phyloP scores from a whole-genome alignment of 768 basidiomycete species.

The Russula sp. region DNA sequence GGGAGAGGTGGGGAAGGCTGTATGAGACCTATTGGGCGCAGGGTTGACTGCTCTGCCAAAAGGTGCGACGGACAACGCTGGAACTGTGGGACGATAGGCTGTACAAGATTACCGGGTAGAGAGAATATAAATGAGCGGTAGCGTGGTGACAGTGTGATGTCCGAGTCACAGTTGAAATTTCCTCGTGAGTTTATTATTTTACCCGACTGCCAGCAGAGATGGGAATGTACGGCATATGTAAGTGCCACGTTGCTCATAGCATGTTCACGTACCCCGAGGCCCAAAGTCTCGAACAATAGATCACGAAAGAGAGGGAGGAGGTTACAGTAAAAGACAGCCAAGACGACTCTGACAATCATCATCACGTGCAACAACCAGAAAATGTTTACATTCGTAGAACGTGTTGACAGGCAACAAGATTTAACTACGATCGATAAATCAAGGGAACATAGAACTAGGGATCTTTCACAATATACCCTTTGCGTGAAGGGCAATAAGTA shows the following conservation, averaged over 20 bases:
- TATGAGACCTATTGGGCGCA: slow-evolving; percentile 28
- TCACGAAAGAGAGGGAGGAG: not conserved
- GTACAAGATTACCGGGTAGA: not conserved
- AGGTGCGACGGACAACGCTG: not conserved
- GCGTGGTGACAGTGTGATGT: slow-evolving; percentile 40
- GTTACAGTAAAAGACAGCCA: too few species aligned
- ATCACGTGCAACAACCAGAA: too few species aligned
- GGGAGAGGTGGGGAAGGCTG: slow-evolving; percentile 18
- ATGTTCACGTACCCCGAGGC: not conserved
- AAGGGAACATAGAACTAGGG: not conserved
- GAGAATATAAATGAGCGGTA: slow-evolving; percentile 27
- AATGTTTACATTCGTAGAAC: too few species aligned
- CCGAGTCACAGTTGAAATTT: slow-evolving; percentile 46
- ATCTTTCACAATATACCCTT: not conserved
- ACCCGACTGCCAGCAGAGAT: slow-evolving; percentile 30
- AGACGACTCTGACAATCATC: not conserved
- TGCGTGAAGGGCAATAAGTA: not conserved
- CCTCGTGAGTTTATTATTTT: slow-evolving; percentile 54
- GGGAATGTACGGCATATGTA: not conserved
- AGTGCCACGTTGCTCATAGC: not conserved
- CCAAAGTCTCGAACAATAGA: not conserved
- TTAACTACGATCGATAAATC: not conserved
- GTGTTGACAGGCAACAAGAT: too few species aligned
- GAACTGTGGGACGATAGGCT: not conserved
- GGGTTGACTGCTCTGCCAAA: not conserved